Evolutionary conservation across 345 rosid genomes (phyloP), one percentile per base, ranked within the genome.

Genomic region (Passiflora organensis): DNA sequence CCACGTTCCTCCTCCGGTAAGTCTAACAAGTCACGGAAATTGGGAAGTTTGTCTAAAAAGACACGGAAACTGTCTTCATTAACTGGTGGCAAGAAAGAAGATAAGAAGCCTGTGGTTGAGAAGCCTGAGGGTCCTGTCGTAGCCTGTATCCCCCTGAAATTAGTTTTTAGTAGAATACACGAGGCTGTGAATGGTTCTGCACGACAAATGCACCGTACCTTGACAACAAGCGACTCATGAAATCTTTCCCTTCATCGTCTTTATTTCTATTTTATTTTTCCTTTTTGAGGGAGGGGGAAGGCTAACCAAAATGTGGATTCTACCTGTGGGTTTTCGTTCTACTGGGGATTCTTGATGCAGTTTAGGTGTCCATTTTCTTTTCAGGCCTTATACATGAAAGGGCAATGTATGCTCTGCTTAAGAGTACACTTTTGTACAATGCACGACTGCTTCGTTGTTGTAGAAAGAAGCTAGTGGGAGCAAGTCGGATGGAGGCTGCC

Each of bases 121-220:
- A 85, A 87, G 67, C 78, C 75, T 0, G 80, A 64, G 54, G 86
- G 78, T 62, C 76, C 88, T 10, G 95, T 79, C 16, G 62, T 94
- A 41, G 76, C 95, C 25, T 94, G 96, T 68, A 69, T 94, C 59
- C 99, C 99, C 12, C 66, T 94, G 55, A 87, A 82, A 73, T 39
- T 94, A 73, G 95, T 87, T n/a, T 89, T 89, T 75, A 89, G 96
- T 71, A 73, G 99, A 78, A 81, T 94, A 68, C 79, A 68, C 5
- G 84, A 94, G 75, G 93, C 89, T 19, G 65, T 89, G 78, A 94
- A 81, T 56, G 86, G 96, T n/a, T 84, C 60, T 9, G 71, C 71
- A 28, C 22, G 64, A 20, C 70, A 58, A n/a, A 37, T 38, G 41
- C 49, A 66, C 18, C 60, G 65, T 4, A 32, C 64, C 34, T 19